phyloP scores from a whole-genome alignment of 1,139 yeast species.

The Debaryomyces nepalensis region DNA sequence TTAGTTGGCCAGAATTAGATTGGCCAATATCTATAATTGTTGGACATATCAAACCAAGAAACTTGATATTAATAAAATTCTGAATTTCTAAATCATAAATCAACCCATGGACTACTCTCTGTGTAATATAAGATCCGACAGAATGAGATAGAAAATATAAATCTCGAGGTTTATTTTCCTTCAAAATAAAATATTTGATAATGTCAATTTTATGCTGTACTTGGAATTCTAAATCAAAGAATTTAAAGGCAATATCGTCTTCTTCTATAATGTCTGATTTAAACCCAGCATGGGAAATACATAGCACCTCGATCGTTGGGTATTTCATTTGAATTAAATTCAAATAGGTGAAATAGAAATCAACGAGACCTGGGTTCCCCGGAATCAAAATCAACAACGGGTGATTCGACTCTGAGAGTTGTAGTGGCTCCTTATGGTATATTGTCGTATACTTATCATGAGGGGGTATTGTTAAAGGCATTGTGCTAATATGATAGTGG shows the following conservation, averaged over 20 bases:
- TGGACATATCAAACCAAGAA: slow-evolving; percentile 68
- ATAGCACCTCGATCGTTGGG: slow-evolving; percentile 54
- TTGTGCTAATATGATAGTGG: too few species aligned
- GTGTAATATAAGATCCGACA: slow-evolving; percentile 61
- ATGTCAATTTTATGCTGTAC: slow-evolving; percentile 52
- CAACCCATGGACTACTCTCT: slow-evolving; percentile 45
- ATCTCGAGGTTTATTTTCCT: slow-evolving; percentile 28
- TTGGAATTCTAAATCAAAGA: slow-evolving; percentile 53
- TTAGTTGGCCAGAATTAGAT: slow-evolving; percentile 52
- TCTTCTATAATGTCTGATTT: slow-evolving; percentile 27
- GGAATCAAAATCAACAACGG: slow-evolving; percentile 59
- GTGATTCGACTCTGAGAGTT: slow-evolving; percentile 11
- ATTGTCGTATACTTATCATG: slow-evolving; percentile 25
- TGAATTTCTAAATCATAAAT: slow-evolving; percentile 26
- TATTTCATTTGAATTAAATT: slow-evolving; percentile 43
- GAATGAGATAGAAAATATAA: slow-evolving; percentile 63
- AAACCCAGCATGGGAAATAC: slow-evolving; percentile 62
- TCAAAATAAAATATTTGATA: slow-evolving; percentile 34
- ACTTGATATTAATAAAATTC: slow-evolving; percentile 29
- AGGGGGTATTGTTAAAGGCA: slow-evolving; percentile 3
- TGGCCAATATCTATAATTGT: slow-evolving; percentile 60
- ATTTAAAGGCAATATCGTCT: slow-evolving; percentile 19
- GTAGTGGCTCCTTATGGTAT: slow-evolving; percentile 27
- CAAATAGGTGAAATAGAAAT: slow-evolving; percentile 58
- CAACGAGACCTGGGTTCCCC: slow-evolving; percentile 71